Evolutionary conservation across 2,329 filamentous ascomycete species (phyloP), one percentile per base, ranked within the genome.

Genomic region (Colletotrichum sp.): DNA sequence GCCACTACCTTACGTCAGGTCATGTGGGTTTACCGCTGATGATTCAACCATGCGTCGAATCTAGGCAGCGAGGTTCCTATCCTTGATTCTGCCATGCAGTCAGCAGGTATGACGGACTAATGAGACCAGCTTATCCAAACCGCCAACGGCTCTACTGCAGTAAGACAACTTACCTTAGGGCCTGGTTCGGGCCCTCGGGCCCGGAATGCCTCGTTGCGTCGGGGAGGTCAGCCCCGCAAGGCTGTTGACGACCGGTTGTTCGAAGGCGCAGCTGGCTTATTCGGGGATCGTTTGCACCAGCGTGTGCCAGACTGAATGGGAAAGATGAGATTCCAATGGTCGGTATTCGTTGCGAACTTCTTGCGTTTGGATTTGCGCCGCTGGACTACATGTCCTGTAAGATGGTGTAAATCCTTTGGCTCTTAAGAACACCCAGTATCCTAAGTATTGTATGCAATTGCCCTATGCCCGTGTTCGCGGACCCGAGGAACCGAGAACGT

Each of bases 151-250:
- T 12, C 9, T 48, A 2, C 6, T 6, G 18, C 1, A n/a, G 1
- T 0, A 12, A 1, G 39, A 4, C 9, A 1, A 3, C 2, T 48
- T 1, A 7, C 18, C 0, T 12, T 3, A 48, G 9, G 39, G 2
- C 6, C 52, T 4, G 4, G 1, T 24, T 18, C 52, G 52, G 52
- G 13, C 52, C 52, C 52, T 57, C 52, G 52, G 52, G 52, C 52
- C 52, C 21, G 52, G 52, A 28, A 48, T n/a, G 39, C 39, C 6
- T n/a, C 39, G 39, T 18, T 48, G 39, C 39, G 9, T 9, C 6
- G 5, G 39, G 3, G 18, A 48, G 18, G 5, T 12, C 39, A n/a
- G 39, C 39, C 39, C 18, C 39, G 18, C 39, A 48, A n/a, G 39
- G 39, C 39, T 10, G 18, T 0, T 43, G 18, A n/a, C 39, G 2